Conservation (phyloP, 257 asterid genomes). For the Solanum habrochaites region DNA sequence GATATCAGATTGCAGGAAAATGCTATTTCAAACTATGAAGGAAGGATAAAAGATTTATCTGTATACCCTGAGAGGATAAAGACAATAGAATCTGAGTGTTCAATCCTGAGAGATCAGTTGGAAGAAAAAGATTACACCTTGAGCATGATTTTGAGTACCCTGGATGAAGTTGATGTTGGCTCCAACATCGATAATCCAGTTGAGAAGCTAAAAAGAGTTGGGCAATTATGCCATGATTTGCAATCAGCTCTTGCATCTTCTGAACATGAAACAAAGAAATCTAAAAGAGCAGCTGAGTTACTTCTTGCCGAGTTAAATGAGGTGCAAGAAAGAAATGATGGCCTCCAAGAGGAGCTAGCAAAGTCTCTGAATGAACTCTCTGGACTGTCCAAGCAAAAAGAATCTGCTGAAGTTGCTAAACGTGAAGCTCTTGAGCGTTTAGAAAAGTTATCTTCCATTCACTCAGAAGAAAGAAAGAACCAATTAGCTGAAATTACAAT, state of each 20-base stretch:
- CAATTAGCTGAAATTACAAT: constrained; percentile 44
- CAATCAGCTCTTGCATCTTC: constrained; percentile 32
- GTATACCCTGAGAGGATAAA: constrained; percentile 41
- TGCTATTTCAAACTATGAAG: constrained; percentile 45
- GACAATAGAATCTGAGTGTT: constrained; percentile 55
- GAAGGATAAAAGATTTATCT: constrained; percentile 37
- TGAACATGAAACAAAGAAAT: constrained; percentile 69
- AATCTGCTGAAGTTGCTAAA: constrained; percentile 49
- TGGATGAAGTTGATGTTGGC: constrained; percentile 42
- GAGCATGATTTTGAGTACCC: constrained; percentile 34
- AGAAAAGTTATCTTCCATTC: constrained; percentile 48
- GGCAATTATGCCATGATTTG: constrained; percentile 35
- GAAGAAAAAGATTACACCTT: constrained; percentile 48
- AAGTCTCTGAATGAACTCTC: constrained; percentile 45
- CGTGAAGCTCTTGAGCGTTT: constrained; percentile 51
- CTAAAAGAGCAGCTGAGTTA: constrained; percentile 81
- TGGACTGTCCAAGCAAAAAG: constrained; percentile 53
- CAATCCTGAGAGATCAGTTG: constrained; percentile 44
- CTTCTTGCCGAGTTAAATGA: constrained; percentile 93
- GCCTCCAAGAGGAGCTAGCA: constrained; percentile 80
- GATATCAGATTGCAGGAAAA: constrained; percentile 32
- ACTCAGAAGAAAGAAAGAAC: constrained; percentile 56
- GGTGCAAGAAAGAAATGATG: constrained; percentile 92
- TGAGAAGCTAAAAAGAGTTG: constrained; percentile 48
- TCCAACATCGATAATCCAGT: constrained; percentile 29